Evolutionary conservation across 2,329 filamentous ascomycete genomes (phyloP).

Genomic region (Botrytis fragariae): DNA sequence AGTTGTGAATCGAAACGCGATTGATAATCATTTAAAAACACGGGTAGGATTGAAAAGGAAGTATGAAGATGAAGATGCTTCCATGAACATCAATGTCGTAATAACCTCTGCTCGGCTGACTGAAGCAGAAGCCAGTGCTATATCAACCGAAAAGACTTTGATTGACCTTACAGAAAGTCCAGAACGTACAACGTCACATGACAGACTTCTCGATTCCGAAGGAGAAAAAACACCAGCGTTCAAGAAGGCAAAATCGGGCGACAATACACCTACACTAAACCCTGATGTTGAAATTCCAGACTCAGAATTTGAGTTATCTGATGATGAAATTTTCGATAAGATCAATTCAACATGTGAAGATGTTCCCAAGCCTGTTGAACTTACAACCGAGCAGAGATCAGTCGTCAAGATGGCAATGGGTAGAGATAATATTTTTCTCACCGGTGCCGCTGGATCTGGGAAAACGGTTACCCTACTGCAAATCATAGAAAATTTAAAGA

Average conservation of each 20-base stretch:
- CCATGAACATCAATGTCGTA: background rate
- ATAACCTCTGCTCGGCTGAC: background rate
- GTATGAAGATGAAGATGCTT: background rate
- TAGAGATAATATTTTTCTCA: conserved; percentile 35
- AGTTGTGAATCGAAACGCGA: background rate
- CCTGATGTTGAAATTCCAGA: conserved; percentile 4
- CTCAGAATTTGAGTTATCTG: conserved; percentile 1
- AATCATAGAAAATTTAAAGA: conserved; percentile 23
- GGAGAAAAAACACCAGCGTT: background rate
- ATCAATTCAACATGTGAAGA: background rate
- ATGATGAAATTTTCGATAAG: background rate
- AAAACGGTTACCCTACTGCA: conserved; percentile 33
- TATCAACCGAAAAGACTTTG: background rate
- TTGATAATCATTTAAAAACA: background rate
- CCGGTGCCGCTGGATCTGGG: conserved; percentile 34
- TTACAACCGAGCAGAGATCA: conserved; percentile 30
- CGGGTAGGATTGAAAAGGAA: background rate
- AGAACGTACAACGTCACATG: background rate
- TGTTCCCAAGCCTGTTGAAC: conserved; percentile 12
- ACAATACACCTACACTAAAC: background rate
- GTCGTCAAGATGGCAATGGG: conserved; percentile 32
- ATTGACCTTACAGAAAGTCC: conserved; percentile 4
- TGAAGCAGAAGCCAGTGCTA: background rate
- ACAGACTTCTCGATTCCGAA: background rate
- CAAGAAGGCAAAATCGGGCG: conserved; percentile 1